phyloP scores from a whole-genome alignment of 163 green algal species.

The Trebouxia gelatinosa region DNA sequence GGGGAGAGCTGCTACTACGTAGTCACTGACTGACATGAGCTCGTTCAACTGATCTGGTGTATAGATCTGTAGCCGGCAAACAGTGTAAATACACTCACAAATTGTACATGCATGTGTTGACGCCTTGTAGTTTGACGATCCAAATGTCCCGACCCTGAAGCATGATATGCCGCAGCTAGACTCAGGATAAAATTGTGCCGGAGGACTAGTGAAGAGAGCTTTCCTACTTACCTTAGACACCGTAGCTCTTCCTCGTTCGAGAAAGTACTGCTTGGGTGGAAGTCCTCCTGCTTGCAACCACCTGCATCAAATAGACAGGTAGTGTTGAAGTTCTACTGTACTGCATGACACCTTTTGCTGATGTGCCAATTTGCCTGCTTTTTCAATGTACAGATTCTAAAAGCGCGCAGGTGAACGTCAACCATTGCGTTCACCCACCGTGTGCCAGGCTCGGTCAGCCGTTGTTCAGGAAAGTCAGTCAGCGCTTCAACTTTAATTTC shows the following conservation, averaged over 20 bases:
- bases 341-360: too few relatives aligned
- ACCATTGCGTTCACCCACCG: conserved; percentile 19
- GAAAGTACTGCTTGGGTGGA: conserved; percentile 28
- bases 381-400: too few relatives aligned
- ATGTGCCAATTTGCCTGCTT: too few relatives aligned
- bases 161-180: not conserved
- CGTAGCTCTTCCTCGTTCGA: conserved; percentile 37
- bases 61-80: conserved; percentile 58
- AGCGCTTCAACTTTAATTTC: conserved; percentile 51
- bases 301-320: conserved; percentile 30
- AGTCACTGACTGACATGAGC: conserved; percentile 71
- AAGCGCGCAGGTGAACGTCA: not conserved
- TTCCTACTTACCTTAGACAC: conserved; percentile 39
- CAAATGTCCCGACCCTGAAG: not conserved
- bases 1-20: conserved; percentile 71
- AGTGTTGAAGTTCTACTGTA: not conserved
- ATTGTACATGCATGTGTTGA: too few relatives aligned
- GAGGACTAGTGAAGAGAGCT: too few relatives aligned
- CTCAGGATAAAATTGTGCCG: not conserved
- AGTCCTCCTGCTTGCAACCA: conserved; percentile 39
- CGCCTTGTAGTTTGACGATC: too few relatives aligned
- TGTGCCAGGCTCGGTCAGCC: conserved; percentile 39
- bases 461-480: conserved; percentile 54
- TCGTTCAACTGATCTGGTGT: conserved; percentile 52
- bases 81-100: too few relatives aligned